Base-by-base conservation (phyloP, 1,284 basidiomycete species). In the Phlebopus sp. region DNA sequence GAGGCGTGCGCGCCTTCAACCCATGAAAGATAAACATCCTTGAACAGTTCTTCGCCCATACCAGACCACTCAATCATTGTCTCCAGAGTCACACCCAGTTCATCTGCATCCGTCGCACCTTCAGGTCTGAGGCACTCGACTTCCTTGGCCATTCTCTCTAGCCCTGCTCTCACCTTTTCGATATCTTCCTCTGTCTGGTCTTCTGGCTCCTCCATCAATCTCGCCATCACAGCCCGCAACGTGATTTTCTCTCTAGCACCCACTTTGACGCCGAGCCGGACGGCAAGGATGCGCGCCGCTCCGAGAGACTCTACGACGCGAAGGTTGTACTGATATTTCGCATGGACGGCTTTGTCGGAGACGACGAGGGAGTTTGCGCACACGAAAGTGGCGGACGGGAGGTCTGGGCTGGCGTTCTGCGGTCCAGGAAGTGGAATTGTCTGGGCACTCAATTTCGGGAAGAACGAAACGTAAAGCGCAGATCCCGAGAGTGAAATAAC, bases 231-330 rank as follows among this genome's bases (percentile, higher is more conserved):
- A 71, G 77, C 75, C 44, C 79, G 63, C 17, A 75, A 58, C 0
- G 79, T 79, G 17, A 81, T 66, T 51, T 69, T 75, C 23, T 87
- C 82, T 21, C 63, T 70, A 25, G 59, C 42, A 0, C 59, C 71
- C 8, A 76, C 66, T 1, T 60, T 37, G 19, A 86, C 63, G 0
- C 72, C 76, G 30, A 90, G 76, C 5, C 71, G 64, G 21, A 74
- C 73, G 0, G 82, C 81, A 10, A 95, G 76, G 5, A 92, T 73
- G 13, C 87, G 77, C 0, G 91, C 88, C 2, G 82, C 86, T 44
- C 83, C 84, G 23, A 92, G 81, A 0, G 85, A 89, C 68, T 95
- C 92, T 15, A 94, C 86, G 17, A 92, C 90, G 17, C 91, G 86
- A 29, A 95, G 74, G 64, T 95, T 95, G 72, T 94, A 94, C 38